Conservation (phyloP, 768 basidiomycete genomes). For the Daedaleopsis nitida region DNA sequence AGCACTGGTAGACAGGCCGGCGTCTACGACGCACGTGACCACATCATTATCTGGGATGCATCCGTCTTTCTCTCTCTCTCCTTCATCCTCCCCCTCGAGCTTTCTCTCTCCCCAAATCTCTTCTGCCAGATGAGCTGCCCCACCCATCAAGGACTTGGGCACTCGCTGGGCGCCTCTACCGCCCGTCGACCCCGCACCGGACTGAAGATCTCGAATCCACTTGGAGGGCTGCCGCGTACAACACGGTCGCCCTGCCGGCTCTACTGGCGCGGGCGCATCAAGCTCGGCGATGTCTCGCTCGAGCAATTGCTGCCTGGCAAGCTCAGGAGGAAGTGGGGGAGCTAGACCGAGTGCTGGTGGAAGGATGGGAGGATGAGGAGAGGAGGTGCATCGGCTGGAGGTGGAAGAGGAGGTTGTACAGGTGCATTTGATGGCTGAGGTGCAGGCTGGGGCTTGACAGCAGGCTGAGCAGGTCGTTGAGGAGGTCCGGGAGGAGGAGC, state of each 20-base stretch:
- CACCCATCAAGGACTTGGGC: not conserved
- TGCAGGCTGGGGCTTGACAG: not conserved
- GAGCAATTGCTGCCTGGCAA: not conserved
- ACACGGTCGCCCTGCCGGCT: not conserved
- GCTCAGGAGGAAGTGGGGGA: not conserved
- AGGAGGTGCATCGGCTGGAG: no score
- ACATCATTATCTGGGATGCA: no score
- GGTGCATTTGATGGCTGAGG: no score
- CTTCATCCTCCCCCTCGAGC: not conserved
- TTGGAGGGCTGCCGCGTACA: not conserved
- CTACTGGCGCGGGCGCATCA: not conserved
- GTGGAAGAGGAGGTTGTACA: no score
- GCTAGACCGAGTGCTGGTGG: not conserved
- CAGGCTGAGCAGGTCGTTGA: not conserved
- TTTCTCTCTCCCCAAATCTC: not conserved
- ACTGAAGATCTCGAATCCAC: not conserved
- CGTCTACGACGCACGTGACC: no score
- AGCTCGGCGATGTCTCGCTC: not conserved
- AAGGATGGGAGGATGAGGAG: no score
- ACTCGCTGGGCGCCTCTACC: constrained; percentile 1
- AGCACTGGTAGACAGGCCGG: no score
- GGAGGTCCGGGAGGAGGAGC: not conserved
- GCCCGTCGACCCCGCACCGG: not conserved
- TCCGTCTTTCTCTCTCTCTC: not conserved
- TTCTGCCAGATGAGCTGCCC: not conserved